Conservation (phyloP, 495 filamentous ascomycete genomes). For the Xanthoparmelia taractica region DNA sequence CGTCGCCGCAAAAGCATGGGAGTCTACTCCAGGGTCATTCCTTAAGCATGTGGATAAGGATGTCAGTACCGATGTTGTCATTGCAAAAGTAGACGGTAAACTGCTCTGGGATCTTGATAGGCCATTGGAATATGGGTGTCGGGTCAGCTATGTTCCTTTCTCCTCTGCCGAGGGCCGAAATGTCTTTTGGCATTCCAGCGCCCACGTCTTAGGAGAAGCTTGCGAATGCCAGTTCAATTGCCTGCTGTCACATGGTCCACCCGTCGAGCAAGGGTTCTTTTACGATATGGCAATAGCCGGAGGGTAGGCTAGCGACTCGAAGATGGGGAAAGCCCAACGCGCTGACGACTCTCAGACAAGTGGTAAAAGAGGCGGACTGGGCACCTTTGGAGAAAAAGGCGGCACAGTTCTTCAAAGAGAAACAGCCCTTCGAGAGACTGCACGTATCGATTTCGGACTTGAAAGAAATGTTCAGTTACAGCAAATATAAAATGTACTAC, state of each 20-base stretch:
- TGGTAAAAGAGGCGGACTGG: constrained; percentile 69
- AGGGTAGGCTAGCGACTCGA: constrained; percentile 34
- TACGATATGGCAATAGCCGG: constrained; percentile 91
- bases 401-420: constrained; percentile 80
- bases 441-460: constrained; percentile 82
- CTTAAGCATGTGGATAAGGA: constrained; percentile 47
- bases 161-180: constrained; percentile 73
- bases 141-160: constrained; percentile 73
- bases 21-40: constrained; percentile 48
- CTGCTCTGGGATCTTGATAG: constrained; percentile 87
- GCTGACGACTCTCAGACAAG: constrained; percentile 34
- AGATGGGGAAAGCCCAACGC: neutral
- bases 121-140: constrained; percentile 74
- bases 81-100: constrained; percentile 71
- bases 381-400: constrained; percentile 69
- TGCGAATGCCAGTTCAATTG: constrained; percentile 84
- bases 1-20: constrained; percentile 44
- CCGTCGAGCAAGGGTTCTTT: constrained; percentile 90
- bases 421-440: constrained; percentile 88
- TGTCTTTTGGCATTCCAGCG: constrained; percentile 90
- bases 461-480: constrained; percentile 92
- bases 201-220: constrained; percentile 90
- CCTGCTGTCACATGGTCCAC: constrained; percentile 86
- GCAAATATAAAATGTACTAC: constrained; percentile 92
- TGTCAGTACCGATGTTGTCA: constrained; percentile 50